A percentile compares a stretch with the other conserved stretches of the same genome.
phyloP scores from a whole-genome alignment of 164 flowering plant species.

The Aristolochia californica region DNA sequence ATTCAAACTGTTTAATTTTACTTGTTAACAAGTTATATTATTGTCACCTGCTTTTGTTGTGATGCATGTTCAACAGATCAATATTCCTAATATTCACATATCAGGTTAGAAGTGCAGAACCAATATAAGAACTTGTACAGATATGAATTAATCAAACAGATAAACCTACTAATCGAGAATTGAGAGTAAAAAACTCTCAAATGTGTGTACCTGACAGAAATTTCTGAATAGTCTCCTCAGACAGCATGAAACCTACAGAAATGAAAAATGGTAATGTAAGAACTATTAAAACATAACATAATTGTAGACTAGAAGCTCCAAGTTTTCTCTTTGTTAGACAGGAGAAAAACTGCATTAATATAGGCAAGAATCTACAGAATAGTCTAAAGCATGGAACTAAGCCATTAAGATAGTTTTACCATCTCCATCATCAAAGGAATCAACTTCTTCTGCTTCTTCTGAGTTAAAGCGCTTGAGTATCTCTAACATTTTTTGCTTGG shows the following conservation, averaged over 20 bases:
- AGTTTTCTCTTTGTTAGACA: too few species aligned
- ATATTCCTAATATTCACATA: too few species aligned
- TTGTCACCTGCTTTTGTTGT: too few species aligned
- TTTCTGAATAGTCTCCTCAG: conserved; percentile 71
- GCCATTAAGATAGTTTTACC: conserved; percentile 11
- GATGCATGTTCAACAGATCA: too few species aligned
- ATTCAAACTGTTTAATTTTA: too few species aligned
- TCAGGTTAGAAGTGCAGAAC: too few species aligned
- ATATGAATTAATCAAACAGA: too few species aligned
- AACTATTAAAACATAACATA: background rate
- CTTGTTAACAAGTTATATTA: too few species aligned
- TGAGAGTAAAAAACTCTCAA: background rate
- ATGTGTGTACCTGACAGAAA: conserved; percentile 48
- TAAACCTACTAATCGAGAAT: too few species aligned
- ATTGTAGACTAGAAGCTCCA: too few species aligned
- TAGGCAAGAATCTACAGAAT: background rate
- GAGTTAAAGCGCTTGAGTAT: conserved; percentile 67
- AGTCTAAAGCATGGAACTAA: background rate
- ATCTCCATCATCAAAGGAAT: conserved; percentile 41
- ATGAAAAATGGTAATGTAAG: background rate
- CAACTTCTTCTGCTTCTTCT: conserved; percentile 37
- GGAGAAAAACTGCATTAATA: too few species aligned
- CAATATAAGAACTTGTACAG: too few species aligned
- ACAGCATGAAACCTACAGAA: conserved; percentile 36
- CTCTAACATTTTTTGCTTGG: conserved; percentile 71